Percentiles rank a stretch among this genome's conserved stretches.
These are phyloP conservation scores for Botrytis hyacinthi DNA, from an alignment of 2,329 filamentous ascomycete genomes.

Conservation along the genomic window DNA sequence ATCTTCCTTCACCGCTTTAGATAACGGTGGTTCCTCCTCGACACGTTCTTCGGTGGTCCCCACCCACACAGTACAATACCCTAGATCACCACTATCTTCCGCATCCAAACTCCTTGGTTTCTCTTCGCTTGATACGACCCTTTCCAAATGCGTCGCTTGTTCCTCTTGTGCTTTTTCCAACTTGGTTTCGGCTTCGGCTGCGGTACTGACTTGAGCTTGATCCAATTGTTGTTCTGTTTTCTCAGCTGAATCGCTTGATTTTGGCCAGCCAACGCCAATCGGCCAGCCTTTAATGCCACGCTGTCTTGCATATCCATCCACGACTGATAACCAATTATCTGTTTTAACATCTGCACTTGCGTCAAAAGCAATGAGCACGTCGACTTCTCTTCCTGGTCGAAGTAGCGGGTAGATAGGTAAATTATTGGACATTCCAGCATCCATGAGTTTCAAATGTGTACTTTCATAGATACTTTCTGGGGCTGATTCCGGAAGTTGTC, in stretches of 20 bases:
- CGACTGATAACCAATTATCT: constrained; percentile 94
- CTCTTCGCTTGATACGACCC: constrained; percentile 33
- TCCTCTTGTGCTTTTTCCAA: constrained; percentile 58
- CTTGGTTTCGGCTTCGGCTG: constrained; percentile 59
- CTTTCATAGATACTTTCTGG: constrained; percentile 71
- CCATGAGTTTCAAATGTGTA: constrained; percentile 81
- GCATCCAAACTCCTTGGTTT: constrained; percentile 32
- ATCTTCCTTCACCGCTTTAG: constrained; percentile 53
- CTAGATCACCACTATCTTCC: constrained; percentile 60
- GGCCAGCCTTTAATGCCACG: constrained; percentile 94
- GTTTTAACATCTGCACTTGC: constrained; percentile 85
- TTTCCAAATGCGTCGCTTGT: constrained; percentile 42
- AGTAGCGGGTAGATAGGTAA: constrained; percentile 93
- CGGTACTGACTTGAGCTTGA: constrained; percentile 58
- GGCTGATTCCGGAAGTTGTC: constrained; percentile 70
- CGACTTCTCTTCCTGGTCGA: constrained; percentile 81
- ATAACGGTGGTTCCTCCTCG: constrained; percentile 43
- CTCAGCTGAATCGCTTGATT: constrained; percentile 54
- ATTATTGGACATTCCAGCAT: constrained; percentile 98
- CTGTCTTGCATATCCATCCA: constrained; percentile 88
- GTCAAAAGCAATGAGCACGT: constrained; percentile 90
- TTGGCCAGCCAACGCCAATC: constrained; percentile 90
- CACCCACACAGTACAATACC: constrained; percentile 94
- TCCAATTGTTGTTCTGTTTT: constrained; percentile 65
- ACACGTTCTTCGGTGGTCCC: constrained; percentile 74